These are phyloP conservation scores for Coniella vitis DNA, from an alignment of 2,329 filamentous ascomycete species.

Conservation along the genomic window DNA sequence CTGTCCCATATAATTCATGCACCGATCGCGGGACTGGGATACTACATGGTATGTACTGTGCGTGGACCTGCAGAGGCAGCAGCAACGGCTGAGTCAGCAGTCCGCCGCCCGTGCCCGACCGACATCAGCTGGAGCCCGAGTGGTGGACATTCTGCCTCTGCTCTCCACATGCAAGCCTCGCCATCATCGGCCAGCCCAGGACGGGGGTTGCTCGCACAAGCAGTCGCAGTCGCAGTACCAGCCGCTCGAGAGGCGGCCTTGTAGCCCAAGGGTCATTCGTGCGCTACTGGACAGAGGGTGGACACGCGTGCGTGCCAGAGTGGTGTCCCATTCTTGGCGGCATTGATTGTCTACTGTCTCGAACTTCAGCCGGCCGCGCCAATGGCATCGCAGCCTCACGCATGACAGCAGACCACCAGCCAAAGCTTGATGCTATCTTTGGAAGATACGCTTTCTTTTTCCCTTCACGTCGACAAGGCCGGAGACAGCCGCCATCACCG, in stretches of 20 bases:
- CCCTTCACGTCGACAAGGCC: not conserved
- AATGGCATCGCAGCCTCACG: slow-evolving; percentile 3
- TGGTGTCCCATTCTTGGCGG: not conserved
- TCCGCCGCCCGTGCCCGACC: no score
- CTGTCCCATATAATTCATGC: not conserved
- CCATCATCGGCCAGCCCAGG: no score
- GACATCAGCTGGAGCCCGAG: no score
- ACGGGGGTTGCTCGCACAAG: no score
- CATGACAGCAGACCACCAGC: not conserved
- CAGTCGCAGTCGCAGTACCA: not conserved
- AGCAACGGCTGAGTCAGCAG: no score
- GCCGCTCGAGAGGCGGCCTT: no score
- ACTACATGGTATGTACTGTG: no score
- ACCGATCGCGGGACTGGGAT: no score
- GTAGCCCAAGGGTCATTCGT: not conserved
- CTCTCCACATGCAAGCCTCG: not conserved
- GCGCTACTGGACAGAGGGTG: not conserved
- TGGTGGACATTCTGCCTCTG: no score
- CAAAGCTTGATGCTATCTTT: slow-evolving; percentile 7
- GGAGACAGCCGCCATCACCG: not conserved
- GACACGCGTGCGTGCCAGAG: no score
- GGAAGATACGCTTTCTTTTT: not conserved
- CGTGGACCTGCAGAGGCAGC: no score
- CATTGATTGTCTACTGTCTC: slow-evolving; percentile 13
- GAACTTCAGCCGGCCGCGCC: slow-evolving; percentile 11